These are phyloP conservation scores for Chimonanthus salicifolius DNA, from an alignment of 164 flowering plant genomes.

Conservation along the genomic window DNA sequence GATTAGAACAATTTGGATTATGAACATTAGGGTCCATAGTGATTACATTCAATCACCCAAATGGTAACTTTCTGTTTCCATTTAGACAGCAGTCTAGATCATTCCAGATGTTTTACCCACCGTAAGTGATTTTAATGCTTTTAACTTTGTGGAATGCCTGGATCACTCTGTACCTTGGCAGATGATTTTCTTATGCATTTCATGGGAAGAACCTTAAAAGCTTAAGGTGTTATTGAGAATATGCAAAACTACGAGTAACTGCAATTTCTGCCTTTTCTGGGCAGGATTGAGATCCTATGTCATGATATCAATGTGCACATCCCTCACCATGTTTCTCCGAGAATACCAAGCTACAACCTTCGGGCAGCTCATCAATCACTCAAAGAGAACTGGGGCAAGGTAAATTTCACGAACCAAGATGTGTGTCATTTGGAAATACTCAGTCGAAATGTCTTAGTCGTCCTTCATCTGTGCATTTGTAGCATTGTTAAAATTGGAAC, in stretches of 20 bases:
- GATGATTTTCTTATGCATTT: background rate
- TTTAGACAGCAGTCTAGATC: too few relatives aligned
- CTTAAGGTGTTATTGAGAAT: constrained; percentile 8
- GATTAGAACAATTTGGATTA: too few relatives aligned
- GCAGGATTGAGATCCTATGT: constrained; percentile 39
- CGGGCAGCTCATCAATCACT: constrained; percentile 70
- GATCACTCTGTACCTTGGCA: background rate
- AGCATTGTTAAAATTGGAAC: background rate
- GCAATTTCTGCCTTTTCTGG: background rate
- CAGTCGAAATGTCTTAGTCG: background rate
- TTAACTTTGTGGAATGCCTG: too few relatives aligned
- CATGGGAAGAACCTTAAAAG: constrained; percentile 50
- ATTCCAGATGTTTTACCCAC: too few relatives aligned
- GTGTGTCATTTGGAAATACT: background rate
- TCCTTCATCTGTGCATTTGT: background rate
- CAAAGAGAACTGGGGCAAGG: constrained; percentile 86
- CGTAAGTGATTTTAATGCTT: too few relatives aligned
- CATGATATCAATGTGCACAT: constrained; percentile 91
- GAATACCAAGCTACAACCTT: constrained; percentile 88
- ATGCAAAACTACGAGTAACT: background rate
- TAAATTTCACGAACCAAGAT: constrained; percentile 17
- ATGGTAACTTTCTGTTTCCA: too few relatives aligned
- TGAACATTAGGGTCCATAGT: too few relatives aligned
- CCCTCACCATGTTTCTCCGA: constrained; percentile 83
- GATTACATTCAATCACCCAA: too few relatives aligned